Base-by-base conservation (phyloP, 805 yeast genomes). In the Kazachstania kunashirensis region DNA sequence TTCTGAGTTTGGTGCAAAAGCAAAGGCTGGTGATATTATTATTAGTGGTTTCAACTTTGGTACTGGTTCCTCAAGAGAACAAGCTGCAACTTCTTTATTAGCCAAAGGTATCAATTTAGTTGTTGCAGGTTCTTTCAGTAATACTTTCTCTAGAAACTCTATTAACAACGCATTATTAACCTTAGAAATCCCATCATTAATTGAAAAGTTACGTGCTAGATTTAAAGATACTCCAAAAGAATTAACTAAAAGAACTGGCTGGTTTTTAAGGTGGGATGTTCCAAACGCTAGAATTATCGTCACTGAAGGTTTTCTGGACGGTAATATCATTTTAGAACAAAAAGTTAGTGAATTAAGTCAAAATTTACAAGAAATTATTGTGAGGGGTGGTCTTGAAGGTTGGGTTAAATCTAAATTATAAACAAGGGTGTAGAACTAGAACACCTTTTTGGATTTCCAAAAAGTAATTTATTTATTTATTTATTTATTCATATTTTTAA, bases 21-120 rank as follows among this genome's bases (percentile, higher is more conserved):
- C 94, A 21, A 68, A 76, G 44, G 73, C 95, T 4, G 85, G 89
- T 33, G 99, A 92, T 61, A 86, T 92, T 49, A 74, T 92, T 39
- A 75, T 92, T 32, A 76, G 88, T 39, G 99, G 99, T 13, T 92
- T 67, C 70, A 92, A 92, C 60, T 92, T 92, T 58, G 99, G 99
- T 50, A 92, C 98, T 9, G 98, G 99, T 32, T 88, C 96, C 7
- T 85, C 96, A 18, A 78, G 99, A 65, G 99, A 92, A 61, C 99
- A 92, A 66, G 99, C 99, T 3, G 98, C 98, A 24, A 92, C 98
- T n/a, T 88, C 94, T 16, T 81, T 92, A 41, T 70, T 92, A 47
- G 97, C 98, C 29, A 76, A 94, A 53, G 97, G 86, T 46, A 85
- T 92, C 72, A 76, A 77, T 48, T 68, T 92, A 47, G 95, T 92